phyloP scores from a whole-genome alignment of 805 yeast species.

The Candida corydali region DNA sequence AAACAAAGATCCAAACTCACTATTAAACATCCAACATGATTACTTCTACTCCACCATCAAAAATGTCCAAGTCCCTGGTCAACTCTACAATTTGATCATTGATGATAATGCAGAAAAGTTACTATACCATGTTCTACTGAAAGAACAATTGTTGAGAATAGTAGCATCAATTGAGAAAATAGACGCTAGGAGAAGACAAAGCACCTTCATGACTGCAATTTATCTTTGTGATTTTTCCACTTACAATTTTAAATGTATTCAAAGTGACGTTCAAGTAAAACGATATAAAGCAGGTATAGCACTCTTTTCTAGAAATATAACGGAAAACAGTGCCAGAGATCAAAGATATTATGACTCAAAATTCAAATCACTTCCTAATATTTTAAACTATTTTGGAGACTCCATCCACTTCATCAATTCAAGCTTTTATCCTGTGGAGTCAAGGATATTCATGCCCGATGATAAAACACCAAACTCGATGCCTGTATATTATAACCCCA shows the following conservation, averaged over 20 bases:
- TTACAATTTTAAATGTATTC: constrained; percentile 69
- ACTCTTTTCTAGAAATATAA: constrained; percentile 58
- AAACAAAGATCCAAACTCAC: constrained; percentile 22
- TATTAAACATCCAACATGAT: constrained; percentile 25
- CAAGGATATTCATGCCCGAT: constrained; percentile 68
- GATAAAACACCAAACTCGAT: constrained; percentile 49
- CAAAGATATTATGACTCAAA: constrained; percentile 9
- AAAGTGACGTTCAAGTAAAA: constrained; percentile 68
- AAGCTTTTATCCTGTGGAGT: constrained; percentile 61
- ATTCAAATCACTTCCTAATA: constrained; percentile 29
- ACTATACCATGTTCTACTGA: constrained; percentile 44
- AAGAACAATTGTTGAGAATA: constrained; percentile 45
- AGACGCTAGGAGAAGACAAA: constrained; percentile 58
- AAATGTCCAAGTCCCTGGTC: constrained; percentile 24
- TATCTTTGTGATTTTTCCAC: constrained; percentile 70
- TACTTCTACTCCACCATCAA: constrained; percentile 28
- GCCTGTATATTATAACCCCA: constrained; percentile 66
- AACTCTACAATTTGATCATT: constrained; percentile 42
- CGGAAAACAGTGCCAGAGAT: constrained; percentile 2
- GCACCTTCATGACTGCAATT: constrained; percentile 68
- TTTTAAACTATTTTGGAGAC: constrained; percentile 24
- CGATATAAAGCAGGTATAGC: constrained; percentile 74
- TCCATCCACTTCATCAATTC: constrained; percentile 25
- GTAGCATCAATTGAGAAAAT: constrained; percentile 64
- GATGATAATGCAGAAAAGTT: constrained; percentile 53